A percentile compares a stretch with the other conserved stretches of the same genome.
phyloP scores from a whole-genome alignment of 352 stramenopile genomes.

The Thraustotheca clavata region DNA sequence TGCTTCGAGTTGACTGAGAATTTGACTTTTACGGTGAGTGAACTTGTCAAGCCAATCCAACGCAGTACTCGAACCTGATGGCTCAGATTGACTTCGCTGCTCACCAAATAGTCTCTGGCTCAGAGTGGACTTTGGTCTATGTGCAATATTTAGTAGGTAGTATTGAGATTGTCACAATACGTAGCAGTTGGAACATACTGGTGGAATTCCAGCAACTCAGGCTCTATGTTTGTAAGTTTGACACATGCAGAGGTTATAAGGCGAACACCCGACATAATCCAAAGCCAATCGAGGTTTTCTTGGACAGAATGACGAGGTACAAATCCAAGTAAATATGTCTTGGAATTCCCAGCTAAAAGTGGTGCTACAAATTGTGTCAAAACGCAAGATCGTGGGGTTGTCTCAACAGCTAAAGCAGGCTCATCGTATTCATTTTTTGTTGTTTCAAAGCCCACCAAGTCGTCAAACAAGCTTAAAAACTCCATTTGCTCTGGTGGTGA shows the following conservation, averaged over 20 bases:
- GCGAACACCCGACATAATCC: constrained; percentile 19
- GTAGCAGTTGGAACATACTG: background rate
- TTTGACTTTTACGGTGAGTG: background rate
- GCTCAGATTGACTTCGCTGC: too few species aligned
- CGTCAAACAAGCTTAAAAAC: constrained; percentile 15
- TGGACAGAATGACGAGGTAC: background rate
- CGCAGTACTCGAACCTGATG: background rate
- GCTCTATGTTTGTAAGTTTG: background rate
- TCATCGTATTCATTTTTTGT: background rate
- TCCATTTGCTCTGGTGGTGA: background rate
- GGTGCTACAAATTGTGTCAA: constrained; percentile 17
- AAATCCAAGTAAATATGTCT: constrained; percentile 16
- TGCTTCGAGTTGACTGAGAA: background rate
- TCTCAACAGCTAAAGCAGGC: too few species aligned
- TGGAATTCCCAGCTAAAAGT: constrained; percentile 14
- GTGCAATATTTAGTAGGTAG: background rate
- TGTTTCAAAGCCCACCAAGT: background rate
- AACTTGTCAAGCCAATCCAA: constrained; percentile 5
- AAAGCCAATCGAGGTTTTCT: constrained; percentile 8
- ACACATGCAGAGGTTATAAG: constrained; percentile 8
- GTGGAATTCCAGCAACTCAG: constrained; percentile 3
- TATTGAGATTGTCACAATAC: background rate
- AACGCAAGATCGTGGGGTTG: background rate
- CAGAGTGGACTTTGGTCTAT: background rate
- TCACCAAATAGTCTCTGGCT: background rate